Conservation (phyloP, 1,284 basidiomycete genomes). For the Tranzscheliella williamsii region DNA sequence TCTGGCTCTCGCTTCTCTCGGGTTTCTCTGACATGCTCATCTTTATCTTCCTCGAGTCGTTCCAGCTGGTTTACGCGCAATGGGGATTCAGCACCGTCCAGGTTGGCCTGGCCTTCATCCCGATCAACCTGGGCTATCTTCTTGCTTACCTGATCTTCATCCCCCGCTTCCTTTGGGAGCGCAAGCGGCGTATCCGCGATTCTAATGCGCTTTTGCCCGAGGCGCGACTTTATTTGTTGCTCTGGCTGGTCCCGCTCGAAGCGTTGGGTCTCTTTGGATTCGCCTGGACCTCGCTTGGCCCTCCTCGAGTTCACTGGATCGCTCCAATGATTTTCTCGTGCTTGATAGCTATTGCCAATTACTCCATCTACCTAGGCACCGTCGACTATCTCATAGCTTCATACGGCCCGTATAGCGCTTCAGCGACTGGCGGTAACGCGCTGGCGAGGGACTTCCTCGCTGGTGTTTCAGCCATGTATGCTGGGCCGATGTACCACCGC, state of each 20-base stretch:
- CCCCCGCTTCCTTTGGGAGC: conserved; percentile 56
- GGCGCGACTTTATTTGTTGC: conserved; percentile 61
- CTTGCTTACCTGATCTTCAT: conserved; percentile 61
- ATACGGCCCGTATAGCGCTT: conserved; percentile 63
- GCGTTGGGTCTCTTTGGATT: conserved; percentile 63
- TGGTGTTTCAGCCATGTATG: conserved; percentile 63
- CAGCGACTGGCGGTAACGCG: conserved; percentile 61
- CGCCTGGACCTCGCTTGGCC: conserved; percentile 63
- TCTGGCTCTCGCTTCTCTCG: conserved; percentile 62
- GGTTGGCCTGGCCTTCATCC: conserved; percentile 61
- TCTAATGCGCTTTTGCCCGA: conserved; percentile 58
- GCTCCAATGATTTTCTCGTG: conserved; percentile 62
- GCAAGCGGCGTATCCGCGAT: conserved; percentile 42
- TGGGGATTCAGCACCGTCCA: conserved; percentile 61
- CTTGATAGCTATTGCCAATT: conserved; percentile 63
- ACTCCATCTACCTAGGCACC: conserved; percentile 56
- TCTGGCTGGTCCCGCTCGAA: conserved; percentile 62
- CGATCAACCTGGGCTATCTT: conserved; percentile 63
- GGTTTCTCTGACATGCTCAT: conserved; percentile 63
- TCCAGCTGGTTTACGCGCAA: conserved; percentile 62
- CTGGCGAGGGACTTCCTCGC: conserved; percentile 61
- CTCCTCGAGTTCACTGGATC: conserved; percentile 62
- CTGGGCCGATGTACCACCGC: conserved; percentile 61
- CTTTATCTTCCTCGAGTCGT: conserved; percentile 63
- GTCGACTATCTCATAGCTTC: conserved; percentile 63